Base-by-base conservation (phyloP, 2,329 filamentous ascomycete species). In the Cryphonectria parasitica region DNA sequence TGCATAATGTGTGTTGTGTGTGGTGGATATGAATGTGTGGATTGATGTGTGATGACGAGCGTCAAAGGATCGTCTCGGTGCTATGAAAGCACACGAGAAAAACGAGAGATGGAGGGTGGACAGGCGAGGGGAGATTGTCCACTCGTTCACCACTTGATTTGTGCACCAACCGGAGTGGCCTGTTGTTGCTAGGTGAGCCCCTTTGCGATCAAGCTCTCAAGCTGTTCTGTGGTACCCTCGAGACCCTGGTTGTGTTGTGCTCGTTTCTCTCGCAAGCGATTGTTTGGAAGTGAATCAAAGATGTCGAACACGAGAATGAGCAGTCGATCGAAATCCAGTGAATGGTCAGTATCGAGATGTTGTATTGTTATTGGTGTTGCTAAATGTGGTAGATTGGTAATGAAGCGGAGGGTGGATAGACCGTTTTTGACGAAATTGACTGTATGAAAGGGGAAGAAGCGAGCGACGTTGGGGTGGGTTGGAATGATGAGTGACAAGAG, bases 1-100 rank as follows among this genome's bases (percentile, higher is more conserved):
- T 84, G 84, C 87, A 89, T 89, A 69, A 66, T 80, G 77, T 71
- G 58, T 62, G 64, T 64, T 60, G 36, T 69, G 65, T 60, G 36
- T 69, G 65, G 69, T 28, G 36, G 73, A 54, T 43, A 58, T 61
- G 64, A 67, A 15, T n/a, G 15, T 28, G 22, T 45, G 65, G 28
- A 34, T n/a, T 28, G 66, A 43, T 39, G 36, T 39, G 36, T 39
- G 36, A 39, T 39, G 36, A 39, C 36, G 36, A 39, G 36, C 36
- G 36, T 39, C 36, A 39, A 11, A 1, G 36, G 36, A 39, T 39
- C 36, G 36, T 39, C 36, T 39, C 52, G 43, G 10, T n/a, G 61
- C 22, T 28, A 19, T 17, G 39, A 45, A 31, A n/a, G n/a, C 19
- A 28, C 22, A 10, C 36, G 36, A 39, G 36, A 64, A 13, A 19